Evolutionary conservation across 108 stramenopile species (phyloP).

Genomic region (Cylindrotheca fusiformis): DNA sequence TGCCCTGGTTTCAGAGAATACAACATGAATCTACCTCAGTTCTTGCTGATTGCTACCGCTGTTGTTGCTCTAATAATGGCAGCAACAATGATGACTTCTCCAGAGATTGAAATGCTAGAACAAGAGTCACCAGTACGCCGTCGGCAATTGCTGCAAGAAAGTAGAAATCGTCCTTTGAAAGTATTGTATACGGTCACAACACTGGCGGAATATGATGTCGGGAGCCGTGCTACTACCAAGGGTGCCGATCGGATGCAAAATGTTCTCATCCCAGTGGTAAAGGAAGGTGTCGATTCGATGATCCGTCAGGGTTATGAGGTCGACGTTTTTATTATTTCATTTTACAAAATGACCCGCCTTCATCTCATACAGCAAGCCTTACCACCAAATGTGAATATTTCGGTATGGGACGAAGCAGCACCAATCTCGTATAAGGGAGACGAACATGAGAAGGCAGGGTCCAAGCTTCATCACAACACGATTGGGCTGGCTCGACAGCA

Average conservation of each 20-base stretch:
- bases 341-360: constrained; percentile 26
- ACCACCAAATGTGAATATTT: constrained; percentile 47
- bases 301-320: constrained; percentile 48
- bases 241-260: constrained; percentile 60
- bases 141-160: not conserved
- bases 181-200: constrained; percentile 66
- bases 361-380: constrained; percentile 44
- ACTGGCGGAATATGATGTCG: constrained; percentile 55
- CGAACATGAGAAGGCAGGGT: not conserved
- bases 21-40: no score
- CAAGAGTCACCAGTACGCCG: no score
- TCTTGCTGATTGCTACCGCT: not conserved
- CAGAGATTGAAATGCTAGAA: no score
- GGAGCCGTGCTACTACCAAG: constrained; percentile 42
- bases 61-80: not conserved
- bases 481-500: constrained; percentile 63
- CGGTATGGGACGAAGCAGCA: constrained; percentile 69
- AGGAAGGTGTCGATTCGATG: constrained; percentile 59
- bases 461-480: constrained; percentile 20
- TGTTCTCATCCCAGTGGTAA: constrained; percentile 56
- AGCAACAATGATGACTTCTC: not conserved
- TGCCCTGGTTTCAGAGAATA: no score
- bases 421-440: constrained; percentile 55
- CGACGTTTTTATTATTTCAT: constrained; percentile 46
- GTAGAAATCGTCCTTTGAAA: constrained; percentile 1